A percentile compares a stretch with the other conserved stretches of the same genome.
Evolutionary conservation across 2,329 filamentous ascomycete genomes (phyloP).

Genomic region (Phialophora expanda): DNA sequence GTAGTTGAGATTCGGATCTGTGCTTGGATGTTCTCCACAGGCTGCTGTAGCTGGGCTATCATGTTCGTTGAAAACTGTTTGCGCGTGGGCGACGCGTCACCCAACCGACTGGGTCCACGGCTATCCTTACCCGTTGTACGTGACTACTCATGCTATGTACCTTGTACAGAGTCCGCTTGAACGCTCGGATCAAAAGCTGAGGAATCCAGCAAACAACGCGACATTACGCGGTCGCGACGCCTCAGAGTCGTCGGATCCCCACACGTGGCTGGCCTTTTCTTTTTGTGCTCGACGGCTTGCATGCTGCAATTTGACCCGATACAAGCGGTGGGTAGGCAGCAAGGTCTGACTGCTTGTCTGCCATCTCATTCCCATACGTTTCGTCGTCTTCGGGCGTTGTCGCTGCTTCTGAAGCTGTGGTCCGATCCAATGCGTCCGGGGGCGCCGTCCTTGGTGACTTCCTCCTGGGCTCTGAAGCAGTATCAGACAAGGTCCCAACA

Average conservation of each 20-base stretch:
- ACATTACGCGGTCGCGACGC: neutral
- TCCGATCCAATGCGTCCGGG: neutral
- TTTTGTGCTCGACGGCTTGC: slow-evolving; percentile 27
- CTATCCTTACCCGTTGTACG: neutral
- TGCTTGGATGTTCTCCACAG: neutral
- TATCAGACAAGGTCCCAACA: neutral
- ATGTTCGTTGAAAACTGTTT: neutral
- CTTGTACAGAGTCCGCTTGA: slow-evolving; percentile 15
- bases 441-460: slow-evolving; percentile 47
- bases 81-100: neutral
- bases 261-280: slow-evolving; percentile 30
- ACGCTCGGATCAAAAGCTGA: slow-evolving; percentile 25
- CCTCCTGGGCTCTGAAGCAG: slow-evolving; percentile 36
- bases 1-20: too few species aligned
- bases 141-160: neutral
- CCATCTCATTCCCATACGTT: neutral
- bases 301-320: slow-evolving; percentile 13
- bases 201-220: slow-evolving; percentile 10
- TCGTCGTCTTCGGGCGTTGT: slow-evolving; percentile 6
- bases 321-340: slow-evolving; percentile 6
- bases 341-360: neutral
- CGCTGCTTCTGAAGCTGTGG: neutral
- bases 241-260: slow-evolving; percentile 37
- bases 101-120: neutral
- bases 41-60: too few species aligned